phyloP scores from a whole-genome alignment of 2,329 filamentous ascomycete genomes.

The Aspergillus carbonarius region DNA sequence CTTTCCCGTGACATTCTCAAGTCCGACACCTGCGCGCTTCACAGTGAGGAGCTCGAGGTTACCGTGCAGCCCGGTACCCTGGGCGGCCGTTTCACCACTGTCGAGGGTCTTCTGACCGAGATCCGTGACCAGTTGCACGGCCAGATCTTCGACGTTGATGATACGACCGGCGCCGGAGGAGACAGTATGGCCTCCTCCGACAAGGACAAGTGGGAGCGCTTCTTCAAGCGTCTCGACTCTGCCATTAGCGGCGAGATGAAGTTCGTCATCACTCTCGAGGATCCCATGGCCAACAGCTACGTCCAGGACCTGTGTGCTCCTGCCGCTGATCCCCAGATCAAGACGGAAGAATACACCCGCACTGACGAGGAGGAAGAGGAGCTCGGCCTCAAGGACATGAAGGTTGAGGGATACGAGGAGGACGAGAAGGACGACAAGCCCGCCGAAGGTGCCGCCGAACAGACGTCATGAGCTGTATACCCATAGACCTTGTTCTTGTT shows the following conservation, averaged over 20 bases:
- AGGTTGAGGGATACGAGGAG: slow-evolving; percentile 79
- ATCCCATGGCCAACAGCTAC: slow-evolving; percentile 89
- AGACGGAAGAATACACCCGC: slow-evolving; percentile 76
- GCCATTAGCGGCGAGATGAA: slow-evolving; percentile 78
- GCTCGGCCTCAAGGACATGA: slow-evolving; percentile 87
- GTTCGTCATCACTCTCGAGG: slow-evolving; percentile 80
- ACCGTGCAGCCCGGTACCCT: slow-evolving; percentile 90
- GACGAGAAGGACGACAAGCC: slow-evolving; percentile 34
- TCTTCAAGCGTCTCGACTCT: slow-evolving; percentile 73
- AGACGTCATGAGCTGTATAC: slow-evolving; percentile 29
- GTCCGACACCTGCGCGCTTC: slow-evolving; percentile 84
- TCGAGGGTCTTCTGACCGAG: slow-evolving; percentile 90
- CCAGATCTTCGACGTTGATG: slow-evolving; percentile 79
- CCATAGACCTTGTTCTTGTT: slow-evolving; percentile 12
- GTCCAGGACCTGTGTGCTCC: slow-evolving; percentile 81
- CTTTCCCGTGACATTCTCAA: slow-evolving; percentile 92
- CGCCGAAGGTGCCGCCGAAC: slow-evolving; percentile 18
- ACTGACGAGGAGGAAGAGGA: slow-evolving; percentile 94
- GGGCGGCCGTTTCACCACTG: slow-evolving; percentile 92
- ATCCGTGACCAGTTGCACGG: slow-evolving; percentile 84
- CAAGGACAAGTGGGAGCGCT: slow-evolving; percentile 71
- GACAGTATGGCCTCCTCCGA: slow-evolving; percentile 72
- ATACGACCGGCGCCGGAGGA: slow-evolving; percentile 59
- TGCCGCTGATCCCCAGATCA: slow-evolving; percentile 81
- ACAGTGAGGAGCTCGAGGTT: slow-evolving; percentile 82